These are phyloP conservation scores for Anisodus acutangulus DNA, from an alignment of 257 asterid genomes.

Conservation along the genomic window DNA sequence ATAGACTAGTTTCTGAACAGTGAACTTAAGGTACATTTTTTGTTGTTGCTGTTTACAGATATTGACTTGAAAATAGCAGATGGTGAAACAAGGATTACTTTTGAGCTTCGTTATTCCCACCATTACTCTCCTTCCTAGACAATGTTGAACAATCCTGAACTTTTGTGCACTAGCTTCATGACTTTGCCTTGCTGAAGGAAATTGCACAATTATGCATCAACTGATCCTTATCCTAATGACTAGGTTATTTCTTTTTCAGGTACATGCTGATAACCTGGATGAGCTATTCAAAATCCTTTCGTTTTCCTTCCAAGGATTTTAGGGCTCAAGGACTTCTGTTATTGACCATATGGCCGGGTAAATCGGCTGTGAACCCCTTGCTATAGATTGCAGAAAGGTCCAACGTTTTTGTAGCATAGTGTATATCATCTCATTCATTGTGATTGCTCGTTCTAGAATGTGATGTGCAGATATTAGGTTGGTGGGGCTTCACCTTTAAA, in stretches of 20 bases:
- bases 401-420: constrained; percentile 17
- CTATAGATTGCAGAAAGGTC: not conserved
- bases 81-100: not conserved
- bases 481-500: not conserved
- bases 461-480: not conserved
- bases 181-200: not conserved
- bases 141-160: not conserved
- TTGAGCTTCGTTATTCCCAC: not conserved
- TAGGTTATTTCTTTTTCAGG: constrained; percentile 48
- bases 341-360: too few species aligned
- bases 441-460: not conserved
- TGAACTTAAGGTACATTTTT: not conserved
- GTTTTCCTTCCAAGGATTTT: constrained; percentile 88
- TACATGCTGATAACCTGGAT: constrained; percentile 98
- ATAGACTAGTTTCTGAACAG: too few species aligned
- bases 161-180: not conserved
- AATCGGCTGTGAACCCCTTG: not conserved
- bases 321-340: constrained; percentile 24
- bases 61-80: not conserved
- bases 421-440: constrained; percentile 25
- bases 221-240: not conserved
- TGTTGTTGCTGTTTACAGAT: not conserved
- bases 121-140: not conserved
- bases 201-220: not conserved
- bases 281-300: constrained; percentile 92